Evolutionary conservation across 163 green algal species (phyloP), one percentile per base, ranked within the genome.

Genomic region (Chlamydomonas reinhardtii): DNA sequence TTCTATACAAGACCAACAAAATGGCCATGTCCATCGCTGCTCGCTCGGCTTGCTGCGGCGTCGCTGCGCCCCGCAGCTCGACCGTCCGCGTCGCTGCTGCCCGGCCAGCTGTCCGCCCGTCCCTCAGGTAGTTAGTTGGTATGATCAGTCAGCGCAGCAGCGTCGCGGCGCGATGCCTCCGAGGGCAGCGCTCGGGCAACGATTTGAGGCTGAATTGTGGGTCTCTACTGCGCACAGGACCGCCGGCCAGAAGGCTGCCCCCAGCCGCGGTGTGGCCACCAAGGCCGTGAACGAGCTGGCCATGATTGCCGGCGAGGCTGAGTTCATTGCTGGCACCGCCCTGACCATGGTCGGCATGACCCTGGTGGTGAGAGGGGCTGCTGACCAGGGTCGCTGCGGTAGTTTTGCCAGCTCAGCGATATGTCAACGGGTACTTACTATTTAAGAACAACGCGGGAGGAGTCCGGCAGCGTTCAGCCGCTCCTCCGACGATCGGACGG

Each of bases 291-390:
- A 94, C 66, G 95, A 98, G 92, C 71, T 98, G 43, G 94, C 93
- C n/a, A 93, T 96, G 91, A 66, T 98, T 4, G 95, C 95, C 34
- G 92, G 88, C 64, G 94, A 97, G 87, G 93, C 86, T 32, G 92
- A 89, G 39, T 96, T 96, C 91, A 97, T 98, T 77, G 86, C 82
- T 35, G 94, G 94, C 83, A 93, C 93, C 69, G 94, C 94, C n/a
- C 90, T 92, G 76, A 94, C 94, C 56, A 96, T 97, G 93, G 92
- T 95, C 71, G 95, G 91, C 72, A 97, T 97, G 73, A 98, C 95
- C 25, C 92, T 98, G 2, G 90, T 98, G 80, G 95, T 98, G 77
- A 84, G 91, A 80, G 34, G 2, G 22, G 31, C 66, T 27, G n/a
- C 66, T 37, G 31, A 35, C 31, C 31, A 17, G 48, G 48, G 48